These are phyloP conservation scores for Nicotiana paniculata DNA, from an alignment of 257 asterid genomes.

Conservation along the genomic window DNA sequence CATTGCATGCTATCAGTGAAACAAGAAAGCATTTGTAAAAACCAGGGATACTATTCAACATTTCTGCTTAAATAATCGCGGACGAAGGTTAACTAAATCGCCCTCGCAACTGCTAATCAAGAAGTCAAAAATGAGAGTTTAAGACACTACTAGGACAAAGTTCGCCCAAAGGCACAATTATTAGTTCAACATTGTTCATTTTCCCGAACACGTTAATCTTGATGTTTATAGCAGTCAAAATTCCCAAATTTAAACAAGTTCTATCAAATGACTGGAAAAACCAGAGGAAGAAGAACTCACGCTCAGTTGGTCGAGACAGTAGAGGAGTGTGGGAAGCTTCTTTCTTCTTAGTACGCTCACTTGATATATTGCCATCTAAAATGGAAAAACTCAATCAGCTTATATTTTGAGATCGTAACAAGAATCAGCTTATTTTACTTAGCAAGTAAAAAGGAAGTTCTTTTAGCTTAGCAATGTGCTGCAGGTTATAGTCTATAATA, in stretches of 20 bases:
- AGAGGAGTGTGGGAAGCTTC: conserved; percentile 58
- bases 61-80: neutral
- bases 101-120: neutral
- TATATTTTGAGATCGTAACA: neutral
- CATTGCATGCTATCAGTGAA: neutral
- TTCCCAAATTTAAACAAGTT: neutral
- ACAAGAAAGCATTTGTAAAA: neutral
- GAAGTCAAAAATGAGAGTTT: neutral
- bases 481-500: neutral
- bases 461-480: neutral
- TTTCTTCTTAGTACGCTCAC: conserved; percentile 45
- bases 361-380: conserved; percentile 44
- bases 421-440: neutral
- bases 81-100: neutral
- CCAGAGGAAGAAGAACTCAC: conserved; percentile 43
- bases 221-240: neutral
- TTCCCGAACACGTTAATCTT: neutral
- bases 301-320: conserved; percentile 72
- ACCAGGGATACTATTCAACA: neutral
- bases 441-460: neutral
- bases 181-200: neutral
- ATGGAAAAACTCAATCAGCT: conserved; percentile 12
- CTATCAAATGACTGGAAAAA: neutral
- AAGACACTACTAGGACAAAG: neutral
- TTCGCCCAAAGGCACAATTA: neutral